Evolutionary conservation across 192 early-diverging fungal genomes (phyloP).

Genomic region (Coemansia sp.): DNA sequence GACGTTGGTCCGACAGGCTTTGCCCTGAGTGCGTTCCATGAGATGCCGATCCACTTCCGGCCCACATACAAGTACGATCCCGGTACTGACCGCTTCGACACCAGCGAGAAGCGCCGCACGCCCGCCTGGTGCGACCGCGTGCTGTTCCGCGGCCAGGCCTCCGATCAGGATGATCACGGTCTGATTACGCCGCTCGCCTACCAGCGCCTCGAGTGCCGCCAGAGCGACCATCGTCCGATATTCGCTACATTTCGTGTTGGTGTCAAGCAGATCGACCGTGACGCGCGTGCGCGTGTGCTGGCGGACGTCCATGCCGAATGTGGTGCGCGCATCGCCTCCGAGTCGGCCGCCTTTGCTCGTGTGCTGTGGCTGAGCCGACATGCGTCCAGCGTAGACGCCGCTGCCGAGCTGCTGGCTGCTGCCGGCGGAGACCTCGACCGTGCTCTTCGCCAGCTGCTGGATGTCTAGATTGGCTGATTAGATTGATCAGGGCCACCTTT

Average conservation of each 20-base stretch:
- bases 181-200: slow-evolving; percentile 55
- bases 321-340: slow-evolving; percentile 42
- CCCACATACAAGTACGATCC: slow-evolving; percentile 99
- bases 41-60: slow-evolving; percentile 76
- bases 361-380: slow-evolving; percentile 38
- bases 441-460: slow-evolving; percentile 16
- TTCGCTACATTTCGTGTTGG: slow-evolving; percentile 63
- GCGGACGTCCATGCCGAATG: slow-evolving; percentile 57
- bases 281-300: slow-evolving; percentile 43
- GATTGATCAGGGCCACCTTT: background rate
- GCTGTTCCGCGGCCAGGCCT: slow-evolving; percentile 56
- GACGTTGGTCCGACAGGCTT: slow-evolving; percentile 62
- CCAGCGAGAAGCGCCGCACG: slow-evolving; percentile 87
- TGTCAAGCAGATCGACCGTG: slow-evolving; percentile 62
- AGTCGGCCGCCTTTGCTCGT: slow-evolving; percentile 35
- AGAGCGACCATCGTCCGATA: slow-evolving; percentile 88
- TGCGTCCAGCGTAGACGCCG: slow-evolving; percentile 17
- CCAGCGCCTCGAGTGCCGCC: slow-evolving; percentile 65
- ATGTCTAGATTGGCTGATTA: background rate
- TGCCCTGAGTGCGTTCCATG: slow-evolving; percentile 72
- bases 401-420: slow-evolving; percentile 25
- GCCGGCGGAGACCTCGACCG: slow-evolving; percentile 21
- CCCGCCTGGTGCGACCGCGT: slow-evolving; percentile 98
- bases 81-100: slow-evolving; percentile 81
- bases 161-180: slow-evolving; percentile 28